Percentiles rank a stretch among this genome's conserved stretches.
phyloP scores from a whole-genome alignment of 2,329 filamentous ascomycete species.

The Alternaria atra region DNA sequence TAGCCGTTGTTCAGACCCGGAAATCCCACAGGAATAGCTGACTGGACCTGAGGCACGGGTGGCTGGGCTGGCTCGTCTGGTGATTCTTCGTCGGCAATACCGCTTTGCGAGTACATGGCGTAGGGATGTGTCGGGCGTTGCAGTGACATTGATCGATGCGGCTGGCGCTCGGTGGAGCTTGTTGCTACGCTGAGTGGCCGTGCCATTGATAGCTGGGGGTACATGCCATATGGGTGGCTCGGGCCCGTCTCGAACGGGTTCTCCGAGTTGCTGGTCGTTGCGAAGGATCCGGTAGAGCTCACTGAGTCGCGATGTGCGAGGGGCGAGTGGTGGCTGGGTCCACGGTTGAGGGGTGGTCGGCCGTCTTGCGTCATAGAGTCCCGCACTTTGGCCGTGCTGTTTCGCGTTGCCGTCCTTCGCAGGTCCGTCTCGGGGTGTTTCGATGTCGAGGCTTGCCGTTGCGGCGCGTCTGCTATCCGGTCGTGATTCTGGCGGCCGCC shows the following conservation, averaged over 20 bases:
- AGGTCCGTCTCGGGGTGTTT: conserved; percentile 36
- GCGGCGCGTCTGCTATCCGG: conserved; percentile 29
- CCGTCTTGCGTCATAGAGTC: conserved; percentile 34
- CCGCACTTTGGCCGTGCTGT: conserved; percentile 49
- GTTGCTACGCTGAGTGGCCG: conserved; percentile 74
- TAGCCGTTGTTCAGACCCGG: conserved; percentile 72
- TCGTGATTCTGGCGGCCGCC: conserved; percentile 37
- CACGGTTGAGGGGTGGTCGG: conserved; percentile 32
- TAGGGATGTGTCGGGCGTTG: conserved; percentile 84
- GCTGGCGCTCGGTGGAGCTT: conserved; percentile 70
- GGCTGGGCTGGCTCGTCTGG: conserved; percentile 32
- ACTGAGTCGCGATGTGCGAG: conserved; percentile 49
- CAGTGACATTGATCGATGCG: conserved; percentile 66
- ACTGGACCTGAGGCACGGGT: conserved; percentile 51
- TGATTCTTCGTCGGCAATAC: conserved; percentile 60
- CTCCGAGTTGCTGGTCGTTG: conserved; percentile 57
- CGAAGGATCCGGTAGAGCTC: conserved; percentile 54
- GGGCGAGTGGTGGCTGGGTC: conserved; percentile 35
- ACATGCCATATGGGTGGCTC: conserved; percentile 86
- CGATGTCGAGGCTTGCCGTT: conserved; percentile 34
- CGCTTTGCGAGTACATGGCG: conserved; percentile 83
- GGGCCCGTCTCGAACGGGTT: conserved; percentile 78
- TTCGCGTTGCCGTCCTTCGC: conserved; percentile 46
- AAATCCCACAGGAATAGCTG: conserved; percentile 75
- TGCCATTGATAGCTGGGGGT: conserved; percentile 70